These are phyloP conservation scores for Boletus subluridellus DNA, from an alignment of 1,284 basidiomycete genomes.

Conservation along the genomic window DNA sequence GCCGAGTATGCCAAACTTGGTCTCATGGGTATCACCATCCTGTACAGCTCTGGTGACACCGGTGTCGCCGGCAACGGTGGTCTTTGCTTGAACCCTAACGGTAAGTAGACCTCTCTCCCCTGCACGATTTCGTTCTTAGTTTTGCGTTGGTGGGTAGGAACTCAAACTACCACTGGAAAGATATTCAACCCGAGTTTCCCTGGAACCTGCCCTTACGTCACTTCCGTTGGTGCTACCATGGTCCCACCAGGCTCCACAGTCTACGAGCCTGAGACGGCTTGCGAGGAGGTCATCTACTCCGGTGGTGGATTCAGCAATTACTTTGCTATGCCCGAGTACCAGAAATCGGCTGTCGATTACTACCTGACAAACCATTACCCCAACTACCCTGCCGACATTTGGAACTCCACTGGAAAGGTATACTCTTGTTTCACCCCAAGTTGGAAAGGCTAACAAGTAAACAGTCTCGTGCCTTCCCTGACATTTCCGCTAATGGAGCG, in stretches of 20 bases:
- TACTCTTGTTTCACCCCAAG: constrained; percentile 13
- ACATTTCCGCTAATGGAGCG: constrained; percentile 40
- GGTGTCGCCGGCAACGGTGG: too few species aligned
- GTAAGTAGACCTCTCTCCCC: too few species aligned
- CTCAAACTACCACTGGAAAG: constrained; percentile 27
- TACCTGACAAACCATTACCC: constrained; percentile 37
- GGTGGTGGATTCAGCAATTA: constrained; percentile 49
- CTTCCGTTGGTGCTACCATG: constrained; percentile 56
- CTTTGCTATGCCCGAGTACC: constrained; percentile 38
- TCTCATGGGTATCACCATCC: constrained; percentile 23
- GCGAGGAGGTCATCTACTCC: constrained; percentile 40
- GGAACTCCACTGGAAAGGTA: constrained; percentile 42
- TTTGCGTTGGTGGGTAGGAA: constrained; percentile 15
- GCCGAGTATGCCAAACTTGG: constrained; percentile 18
- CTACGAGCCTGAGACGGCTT: constrained; percentile 36
- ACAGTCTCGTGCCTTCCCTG: constrained; percentile 44
- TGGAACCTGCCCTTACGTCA: constrained; percentile 54
- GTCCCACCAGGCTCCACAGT: constrained; percentile 41
- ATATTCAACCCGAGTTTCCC: constrained; percentile 30
- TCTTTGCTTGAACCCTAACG: too few species aligned
- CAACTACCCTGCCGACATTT: constrained; percentile 35
- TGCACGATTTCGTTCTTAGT: not conserved
- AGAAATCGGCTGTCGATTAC: constrained; percentile 32
- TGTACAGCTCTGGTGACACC: constrained; percentile 40
- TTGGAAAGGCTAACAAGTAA: not conserved